Percentiles rank a stretch among this genome's conserved stretches.
Evolutionary conservation across 305 asterid genomes (phyloP).

Genomic region (Fraxinus baroniana): DNA sequence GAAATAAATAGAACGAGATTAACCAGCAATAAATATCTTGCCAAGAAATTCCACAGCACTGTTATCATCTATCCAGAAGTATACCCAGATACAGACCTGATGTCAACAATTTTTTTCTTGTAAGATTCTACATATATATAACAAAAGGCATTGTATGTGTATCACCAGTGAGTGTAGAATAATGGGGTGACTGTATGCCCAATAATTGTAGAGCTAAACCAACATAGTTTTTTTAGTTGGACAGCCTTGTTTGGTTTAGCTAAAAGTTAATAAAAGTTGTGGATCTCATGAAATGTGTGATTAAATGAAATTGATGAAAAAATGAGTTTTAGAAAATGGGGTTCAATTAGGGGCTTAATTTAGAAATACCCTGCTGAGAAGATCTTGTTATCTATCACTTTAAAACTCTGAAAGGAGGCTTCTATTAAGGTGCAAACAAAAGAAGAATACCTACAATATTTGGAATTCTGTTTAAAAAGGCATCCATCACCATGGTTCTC

Average conservation of each 20-base stretch:
- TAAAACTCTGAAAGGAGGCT: background rate
- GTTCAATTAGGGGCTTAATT: background rate
- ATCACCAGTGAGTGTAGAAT: background rate
- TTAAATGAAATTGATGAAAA: no score
- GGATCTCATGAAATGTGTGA: background rate
- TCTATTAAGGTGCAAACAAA: background rate
- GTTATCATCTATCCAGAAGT: slow-evolving; percentile 79
- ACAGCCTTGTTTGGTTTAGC: background rate
- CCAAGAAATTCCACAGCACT: slow-evolving; percentile 62
- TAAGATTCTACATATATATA: background rate
- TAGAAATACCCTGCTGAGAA: background rate
- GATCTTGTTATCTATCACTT: background rate
- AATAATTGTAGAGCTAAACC: background rate
- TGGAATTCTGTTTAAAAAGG: background rate
- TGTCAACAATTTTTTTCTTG: slow-evolving; percentile 21
- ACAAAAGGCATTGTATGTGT: background rate
- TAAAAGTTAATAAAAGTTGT: background rate
- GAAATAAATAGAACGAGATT: slow-evolving; percentile 14
- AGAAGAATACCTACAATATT: background rate
- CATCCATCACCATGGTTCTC: background rate
- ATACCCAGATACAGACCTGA: slow-evolving; percentile 82
- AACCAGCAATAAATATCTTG: slow-evolving; percentile 90
- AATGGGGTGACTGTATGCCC: background rate
- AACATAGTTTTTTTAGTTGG: background rate
- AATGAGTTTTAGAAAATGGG: background rate